Evolutionary conservation across 352 stramenopile genomes (phyloP).

Genomic region (Phytopythium boreale): DNA sequence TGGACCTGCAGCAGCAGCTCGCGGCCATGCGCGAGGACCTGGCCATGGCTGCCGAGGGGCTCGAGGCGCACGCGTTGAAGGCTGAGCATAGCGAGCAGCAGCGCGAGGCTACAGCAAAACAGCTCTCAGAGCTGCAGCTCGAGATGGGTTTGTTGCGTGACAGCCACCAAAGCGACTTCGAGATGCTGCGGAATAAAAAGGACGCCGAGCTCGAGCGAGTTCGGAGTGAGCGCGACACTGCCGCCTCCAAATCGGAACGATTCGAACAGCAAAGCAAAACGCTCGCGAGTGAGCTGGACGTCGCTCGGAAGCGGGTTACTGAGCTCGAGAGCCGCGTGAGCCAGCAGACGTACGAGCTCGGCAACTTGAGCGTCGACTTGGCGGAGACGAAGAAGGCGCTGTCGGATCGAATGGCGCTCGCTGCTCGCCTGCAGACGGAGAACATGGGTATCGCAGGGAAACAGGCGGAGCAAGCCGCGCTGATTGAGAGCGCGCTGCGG

Average conservation of each 20-base stretch:
- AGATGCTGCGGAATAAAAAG: slow-evolving; percentile 64
- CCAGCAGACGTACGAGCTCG: slow-evolving; percentile 55
- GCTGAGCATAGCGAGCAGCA: slow-evolving; percentile 52
- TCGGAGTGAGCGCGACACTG: slow-evolving; percentile 25
- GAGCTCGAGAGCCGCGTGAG: slow-evolving; percentile 47
- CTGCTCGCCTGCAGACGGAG: slow-evolving; percentile 78
- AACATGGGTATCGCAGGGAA: slow-evolving; percentile 84
- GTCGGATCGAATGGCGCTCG: slow-evolving; percentile 80
- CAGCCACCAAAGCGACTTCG: slow-evolving; percentile 53
- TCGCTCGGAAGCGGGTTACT: slow-evolving; percentile 29
- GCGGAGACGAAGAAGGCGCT: slow-evolving; percentile 80
- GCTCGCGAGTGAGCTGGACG: slow-evolving; percentile 35
- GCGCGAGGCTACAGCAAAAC: slow-evolving; percentile 48
- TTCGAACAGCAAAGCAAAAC: slow-evolving; percentile 7
- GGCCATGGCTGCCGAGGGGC: slow-evolving; percentile 54
- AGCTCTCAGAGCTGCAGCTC: slow-evolving; percentile 40
- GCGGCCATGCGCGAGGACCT: slow-evolving; percentile 61
- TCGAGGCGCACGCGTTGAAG: slow-evolving; percentile 63
- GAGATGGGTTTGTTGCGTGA: slow-evolving; percentile 54
- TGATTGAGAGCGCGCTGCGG: slow-evolving; percentile 66
- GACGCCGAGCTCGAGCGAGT: slow-evolving; percentile 49
- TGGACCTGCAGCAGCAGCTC: slow-evolving; percentile 62
- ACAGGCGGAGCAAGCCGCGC: slow-evolving; percentile 68
- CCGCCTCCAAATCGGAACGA: slow-evolving; percentile 23
- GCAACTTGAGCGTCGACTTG: slow-evolving; percentile 68